phyloP scores from a whole-genome alignment of 441 rosid species.

The Jatropha podagrica region DNA sequence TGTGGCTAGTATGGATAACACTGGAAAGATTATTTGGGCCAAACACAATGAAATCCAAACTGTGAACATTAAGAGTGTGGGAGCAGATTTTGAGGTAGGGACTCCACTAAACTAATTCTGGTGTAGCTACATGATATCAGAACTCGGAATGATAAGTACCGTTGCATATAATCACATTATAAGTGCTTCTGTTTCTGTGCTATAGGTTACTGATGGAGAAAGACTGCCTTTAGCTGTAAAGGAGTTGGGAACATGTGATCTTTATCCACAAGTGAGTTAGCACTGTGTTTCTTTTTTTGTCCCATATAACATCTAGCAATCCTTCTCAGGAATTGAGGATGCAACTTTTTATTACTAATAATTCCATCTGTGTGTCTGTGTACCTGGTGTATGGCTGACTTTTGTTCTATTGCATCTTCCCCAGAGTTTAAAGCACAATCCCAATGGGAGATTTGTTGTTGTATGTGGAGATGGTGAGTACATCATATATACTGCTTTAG shows the following conservation, averaged over 20 bases:
- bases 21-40: constrained; percentile 99
- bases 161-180: constrained; percentile 20
- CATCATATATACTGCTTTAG: constrained; percentile 95
- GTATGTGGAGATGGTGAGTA: constrained; percentile 99
- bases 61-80: constrained; percentile 93
- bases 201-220: constrained; percentile 95
- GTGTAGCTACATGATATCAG: constrained; percentile 10
- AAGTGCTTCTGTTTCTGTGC: constrained; percentile 23
- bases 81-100: constrained; percentile 89
- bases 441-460: constrained; percentile 97
- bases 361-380: background rate
- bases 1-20: constrained; percentile 98
- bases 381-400: background rate
- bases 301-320: background rate
- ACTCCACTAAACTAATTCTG: constrained; percentile 6
- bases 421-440: constrained; percentile 97
- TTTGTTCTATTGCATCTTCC: constrained; percentile 14
- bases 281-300: constrained; percentile 14
- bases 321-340: background rate
- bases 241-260: constrained; percentile 98
- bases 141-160: constrained; percentile 9
- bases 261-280: constrained; percentile 92
- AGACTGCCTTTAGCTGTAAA: constrained; percentile 95
- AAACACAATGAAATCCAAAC: constrained; percentile 99
- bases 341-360: background rate